A percentile compares a stretch with the other conserved stretches of the same genome.
Evolutionary conservation across 2,329 filamentous ascomycete genomes (phyloP).

Genomic region (Dactylellina leptospora): DNA sequence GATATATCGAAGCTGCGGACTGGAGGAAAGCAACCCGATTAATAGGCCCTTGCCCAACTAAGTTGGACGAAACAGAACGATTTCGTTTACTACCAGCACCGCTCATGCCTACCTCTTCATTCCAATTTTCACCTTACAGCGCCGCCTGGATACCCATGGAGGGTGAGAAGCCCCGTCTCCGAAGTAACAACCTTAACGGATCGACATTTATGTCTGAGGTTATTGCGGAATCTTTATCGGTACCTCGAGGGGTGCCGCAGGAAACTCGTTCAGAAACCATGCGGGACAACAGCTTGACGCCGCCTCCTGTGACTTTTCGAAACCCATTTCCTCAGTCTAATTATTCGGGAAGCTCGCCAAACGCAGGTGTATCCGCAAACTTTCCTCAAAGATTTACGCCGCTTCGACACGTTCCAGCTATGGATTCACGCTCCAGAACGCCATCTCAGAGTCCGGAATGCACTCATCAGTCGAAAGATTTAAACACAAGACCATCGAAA

Average conservation of each 20-base stretch:
- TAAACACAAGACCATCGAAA: conserved; percentile 26
- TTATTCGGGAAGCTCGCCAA: conserved; percentile 6
- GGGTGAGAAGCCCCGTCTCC: conserved; percentile 25
- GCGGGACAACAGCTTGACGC: conserved; percentile 26
- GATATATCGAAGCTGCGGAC: conserved; percentile 27
- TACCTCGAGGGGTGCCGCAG: conserved; percentile 7
- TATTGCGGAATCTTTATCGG: conserved; percentile 5
- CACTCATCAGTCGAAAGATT: conserved; percentile 2
- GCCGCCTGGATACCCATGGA: conserved; percentile 25
- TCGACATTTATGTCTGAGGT: conserved; percentile 13
- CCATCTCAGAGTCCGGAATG: conserved; percentile 30
- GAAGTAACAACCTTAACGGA: conserved; percentile 9
- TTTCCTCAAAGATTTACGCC: conserved; percentile 33
- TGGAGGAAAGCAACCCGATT: conserved; percentile 32
- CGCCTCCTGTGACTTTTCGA: conserved; percentile 23
- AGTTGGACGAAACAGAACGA: conserved; percentile 16
- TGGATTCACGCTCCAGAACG: conserved; percentile 22
- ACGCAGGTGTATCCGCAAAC: not conserved
- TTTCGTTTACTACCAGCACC: conserved; percentile 14
- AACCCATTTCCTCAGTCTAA: conserved; percentile 21
- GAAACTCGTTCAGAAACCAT: conserved; percentile 17
- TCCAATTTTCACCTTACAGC: conserved; percentile 14
- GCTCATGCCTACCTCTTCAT: conserved; percentile 20
- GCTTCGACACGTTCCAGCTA: conserved; percentile 27
- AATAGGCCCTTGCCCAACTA: conserved; percentile 18